Conservation (phyloP, 192 early-diverging fungal species). For the Umbelopsis sp. region DNA sequence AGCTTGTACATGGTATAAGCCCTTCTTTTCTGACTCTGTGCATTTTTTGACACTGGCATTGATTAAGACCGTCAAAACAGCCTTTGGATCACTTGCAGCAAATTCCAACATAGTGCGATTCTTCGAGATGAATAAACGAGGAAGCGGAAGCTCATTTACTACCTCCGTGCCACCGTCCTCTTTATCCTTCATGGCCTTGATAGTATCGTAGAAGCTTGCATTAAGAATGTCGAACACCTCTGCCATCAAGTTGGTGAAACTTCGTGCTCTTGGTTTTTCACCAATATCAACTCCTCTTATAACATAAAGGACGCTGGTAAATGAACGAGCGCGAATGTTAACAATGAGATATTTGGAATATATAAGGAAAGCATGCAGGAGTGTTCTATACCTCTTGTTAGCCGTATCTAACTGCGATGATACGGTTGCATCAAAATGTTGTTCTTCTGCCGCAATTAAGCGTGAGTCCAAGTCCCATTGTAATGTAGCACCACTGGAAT, state of each 20-base stretch:
- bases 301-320: neutral
- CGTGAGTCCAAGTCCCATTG: neutral
- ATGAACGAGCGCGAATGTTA: neutral
- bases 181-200: neutral
- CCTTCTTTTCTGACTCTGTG: constrained; percentile 15
- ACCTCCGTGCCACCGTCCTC: neutral
- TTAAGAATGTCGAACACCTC: constrained; percentile 1
- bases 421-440: neutral
- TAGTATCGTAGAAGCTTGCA: neutral
- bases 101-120: constrained; percentile 38
- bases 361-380: neutral
- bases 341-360: neutral
- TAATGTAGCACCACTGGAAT: neutral
- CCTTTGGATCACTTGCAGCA: constrained; percentile 18
- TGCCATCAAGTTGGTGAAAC: neutral
- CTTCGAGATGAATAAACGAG: constrained; percentile 40
- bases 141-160: constrained; percentile 14
- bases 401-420: neutral
- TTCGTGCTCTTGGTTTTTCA: constrained; percentile 6
- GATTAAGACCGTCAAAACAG: neutral
- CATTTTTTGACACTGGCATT: constrained; percentile 12
- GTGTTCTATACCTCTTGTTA: neutral
- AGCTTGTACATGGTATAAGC: neutral
- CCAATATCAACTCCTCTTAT: constrained; percentile 1
- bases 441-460: constrained; percentile 8